A percentile compares a stretch with the other conserved stretches of the same genome.
Evolutionary conservation across 495 filamentous ascomycete species (phyloP).

Genomic region (Podospora appendiculata): DNA sequence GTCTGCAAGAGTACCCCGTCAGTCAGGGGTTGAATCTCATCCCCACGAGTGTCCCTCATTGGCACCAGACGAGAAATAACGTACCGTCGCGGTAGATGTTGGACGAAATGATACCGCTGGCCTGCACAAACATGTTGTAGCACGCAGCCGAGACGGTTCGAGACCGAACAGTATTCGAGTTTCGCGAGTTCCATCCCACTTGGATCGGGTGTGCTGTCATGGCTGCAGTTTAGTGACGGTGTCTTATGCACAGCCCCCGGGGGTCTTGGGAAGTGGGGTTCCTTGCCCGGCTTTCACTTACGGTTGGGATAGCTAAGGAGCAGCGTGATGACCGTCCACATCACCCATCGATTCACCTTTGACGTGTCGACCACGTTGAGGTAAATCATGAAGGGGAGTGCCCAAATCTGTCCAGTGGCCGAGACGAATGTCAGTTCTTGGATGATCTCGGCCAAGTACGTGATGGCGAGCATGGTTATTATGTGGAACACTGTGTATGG

Average conservation of each 20-base stretch:
- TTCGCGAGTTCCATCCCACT: constrained; percentile 58
- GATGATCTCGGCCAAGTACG: constrained; percentile 43
- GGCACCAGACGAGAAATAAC: constrained; percentile 7
- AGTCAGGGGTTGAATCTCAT: constrained; percentile 22
- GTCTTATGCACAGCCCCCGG: background rate
- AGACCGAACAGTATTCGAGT: constrained; percentile 49
- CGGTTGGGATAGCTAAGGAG: constrained; percentile 51
- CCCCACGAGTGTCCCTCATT: constrained; percentile 23
- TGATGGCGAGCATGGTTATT: constrained; percentile 38
- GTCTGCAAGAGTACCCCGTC: constrained; percentile 34
- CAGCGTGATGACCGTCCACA: constrained; percentile 49
- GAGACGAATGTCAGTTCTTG: constrained; percentile 42
- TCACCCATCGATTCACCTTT: constrained; percentile 43
- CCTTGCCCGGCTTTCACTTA: constrained; percentile 18
- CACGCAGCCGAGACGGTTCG: constrained; percentile 49
- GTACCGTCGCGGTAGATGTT: constrained; percentile 54
- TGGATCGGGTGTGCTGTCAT: constrained; percentile 47
- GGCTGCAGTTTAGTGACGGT: too few species aligned
- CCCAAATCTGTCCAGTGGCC: constrained; percentile 44
- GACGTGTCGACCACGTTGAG: constrained; percentile 39
- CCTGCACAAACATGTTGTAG: constrained; percentile 64
- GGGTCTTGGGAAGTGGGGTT: background rate
- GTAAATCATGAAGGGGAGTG: constrained; percentile 49
- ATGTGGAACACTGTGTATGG: constrained; percentile 31
- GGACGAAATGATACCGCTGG: constrained; percentile 50